These are phyloP conservation scores for Ochetophila trinervis DNA, from an alignment of 306 rosid genomes.

Conservation along the genomic window DNA sequence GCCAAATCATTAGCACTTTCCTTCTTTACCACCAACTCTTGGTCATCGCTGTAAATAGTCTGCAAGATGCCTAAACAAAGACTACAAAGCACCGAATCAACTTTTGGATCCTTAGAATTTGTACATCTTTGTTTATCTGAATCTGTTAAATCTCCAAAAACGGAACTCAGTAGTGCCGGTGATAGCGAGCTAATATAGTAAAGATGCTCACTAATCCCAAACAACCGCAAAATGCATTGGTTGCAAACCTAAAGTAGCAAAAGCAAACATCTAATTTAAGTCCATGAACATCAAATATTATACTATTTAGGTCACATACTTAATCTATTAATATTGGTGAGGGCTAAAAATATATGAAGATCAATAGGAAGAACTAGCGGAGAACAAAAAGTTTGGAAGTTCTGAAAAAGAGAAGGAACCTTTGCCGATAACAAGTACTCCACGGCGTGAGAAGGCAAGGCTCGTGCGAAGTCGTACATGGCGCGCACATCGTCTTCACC, in stretches of 20 bases:
- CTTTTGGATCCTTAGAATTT: conserved; percentile 16
- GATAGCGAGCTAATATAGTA: conserved; percentile 31
- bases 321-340: neutral
- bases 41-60: conserved; percentile 43
- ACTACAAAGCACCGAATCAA: conserved; percentile 40
- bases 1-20: conserved; percentile 45
- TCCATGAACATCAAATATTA: neutral
- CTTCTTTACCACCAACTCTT: conserved; percentile 21
- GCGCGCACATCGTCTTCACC: conserved; percentile 4
- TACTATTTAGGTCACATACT: neutral
- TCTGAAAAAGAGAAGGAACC: conserved; percentile 30
- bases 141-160: conserved; percentile 29
- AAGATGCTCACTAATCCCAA: conserved; percentile 42
- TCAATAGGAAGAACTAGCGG: too few relatives aligned
- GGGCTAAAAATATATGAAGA: neutral
- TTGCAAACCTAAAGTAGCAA: conserved; percentile 49
- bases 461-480: conserved; percentile 27
- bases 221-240: conserved; percentile 69
- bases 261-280: neutral
- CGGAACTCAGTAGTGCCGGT: conserved; percentile 30
- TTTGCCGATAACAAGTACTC: conserved; percentile 47
- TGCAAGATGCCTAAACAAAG: conserved; percentile 84
- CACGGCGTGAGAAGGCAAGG: conserved; percentile 49
- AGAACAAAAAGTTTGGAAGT: neutral
- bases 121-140: conserved; percentile 16